These are phyloP conservation scores for Hibiscus trionum DNA, from an alignment of 345 rosid species.

Conservation along the genomic window DNA sequence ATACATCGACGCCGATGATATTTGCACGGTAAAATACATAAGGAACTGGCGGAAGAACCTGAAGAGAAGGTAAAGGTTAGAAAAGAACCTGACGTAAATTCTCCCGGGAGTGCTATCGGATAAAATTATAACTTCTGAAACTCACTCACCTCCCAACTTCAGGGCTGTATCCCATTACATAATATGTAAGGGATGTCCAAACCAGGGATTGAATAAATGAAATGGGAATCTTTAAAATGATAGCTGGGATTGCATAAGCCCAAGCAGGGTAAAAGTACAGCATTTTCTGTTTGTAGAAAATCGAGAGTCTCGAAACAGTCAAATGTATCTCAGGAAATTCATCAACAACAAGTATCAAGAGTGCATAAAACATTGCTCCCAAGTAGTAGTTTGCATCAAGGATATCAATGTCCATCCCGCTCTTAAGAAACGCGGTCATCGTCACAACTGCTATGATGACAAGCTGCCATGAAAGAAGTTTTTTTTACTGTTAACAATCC, in stretches of 20 bases:
- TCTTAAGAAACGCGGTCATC: slow-evolving; percentile 47
- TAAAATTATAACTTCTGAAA: background rate
- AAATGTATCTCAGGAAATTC: slow-evolving; percentile 44
- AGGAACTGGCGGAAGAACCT: slow-evolving; percentile 70
- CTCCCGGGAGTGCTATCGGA: background rate
- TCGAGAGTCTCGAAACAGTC: slow-evolving; percentile 42
- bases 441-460: slow-evolving; percentile 38
- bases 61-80: background rate
- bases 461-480: slow-evolving; percentile 30
- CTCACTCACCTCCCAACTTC: slow-evolving; percentile 61
- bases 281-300: slow-evolving; percentile 56
- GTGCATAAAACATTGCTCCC: slow-evolving; percentile 45
- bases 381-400: slow-evolving; percentile 42
- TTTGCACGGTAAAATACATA: slow-evolving; percentile 48
- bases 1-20: slow-evolving; percentile 60
- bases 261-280: slow-evolving; percentile 56
- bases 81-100: background rate
- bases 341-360: slow-evolving; percentile 34
- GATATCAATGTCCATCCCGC: slow-evolving; percentile 36
- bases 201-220: slow-evolving; percentile 43
- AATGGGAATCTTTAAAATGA: slow-evolving; percentile 42
- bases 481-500: background rate
- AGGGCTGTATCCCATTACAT: slow-evolving; percentile 70
- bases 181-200: slow-evolving; percentile 68
- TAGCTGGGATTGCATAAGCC: slow-evolving; percentile 59